These are phyloP conservation scores for Teunomyces aglyptinius DNA, from an alignment of 805 yeast species.

Conservation along the genomic window DNA sequence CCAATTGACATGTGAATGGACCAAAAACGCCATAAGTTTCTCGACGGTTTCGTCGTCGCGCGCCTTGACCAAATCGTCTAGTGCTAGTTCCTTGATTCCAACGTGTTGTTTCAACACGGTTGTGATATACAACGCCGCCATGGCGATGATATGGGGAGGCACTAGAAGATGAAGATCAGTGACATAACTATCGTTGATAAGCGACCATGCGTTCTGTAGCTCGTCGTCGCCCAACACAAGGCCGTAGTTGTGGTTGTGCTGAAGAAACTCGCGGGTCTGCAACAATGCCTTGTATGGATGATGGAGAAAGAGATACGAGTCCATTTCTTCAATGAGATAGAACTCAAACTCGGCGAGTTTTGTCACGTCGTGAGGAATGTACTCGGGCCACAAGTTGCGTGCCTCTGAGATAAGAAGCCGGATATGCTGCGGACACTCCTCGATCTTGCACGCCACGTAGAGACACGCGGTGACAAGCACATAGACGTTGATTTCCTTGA, in stretches of 20 bases:
- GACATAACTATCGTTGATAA: conserved; percentile 84
- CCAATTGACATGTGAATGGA: conserved; percentile 71
- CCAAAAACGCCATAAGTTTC: conserved; percentile 62
- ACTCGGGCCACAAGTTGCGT: conserved; percentile 90
- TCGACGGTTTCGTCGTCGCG: conserved; percentile 49
- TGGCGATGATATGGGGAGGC: conserved; percentile 88
- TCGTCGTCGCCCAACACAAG: conserved; percentile 57
- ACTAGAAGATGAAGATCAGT: conserved; percentile 80
- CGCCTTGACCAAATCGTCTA: conserved; percentile 37
- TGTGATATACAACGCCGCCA: conserved; percentile 78
- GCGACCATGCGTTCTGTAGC: conserved; percentile 82
- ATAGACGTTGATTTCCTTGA: conserved; percentile 81
- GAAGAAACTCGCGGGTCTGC: conserved; percentile 48
- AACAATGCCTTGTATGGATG: conserved; percentile 70
- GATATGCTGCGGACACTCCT: conserved; percentile 94
- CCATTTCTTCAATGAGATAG: conserved; percentile 84
- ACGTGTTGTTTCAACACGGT: conserved; percentile 51
- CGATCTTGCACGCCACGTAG: conserved; percentile 89
- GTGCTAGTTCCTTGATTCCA: conserved; percentile 23
- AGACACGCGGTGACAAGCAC: conserved; percentile 79
- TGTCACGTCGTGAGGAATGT: conserved; percentile 85
- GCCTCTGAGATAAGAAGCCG: conserved; percentile 82
- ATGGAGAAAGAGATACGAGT: conserved; percentile 66
- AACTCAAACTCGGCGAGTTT: conserved; percentile 95
- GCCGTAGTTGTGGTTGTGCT: conserved; percentile 28